Base-by-base conservation (phyloP, 768 basidiomycete genomes). In the Strobilomyces dryophilus region DNA sequence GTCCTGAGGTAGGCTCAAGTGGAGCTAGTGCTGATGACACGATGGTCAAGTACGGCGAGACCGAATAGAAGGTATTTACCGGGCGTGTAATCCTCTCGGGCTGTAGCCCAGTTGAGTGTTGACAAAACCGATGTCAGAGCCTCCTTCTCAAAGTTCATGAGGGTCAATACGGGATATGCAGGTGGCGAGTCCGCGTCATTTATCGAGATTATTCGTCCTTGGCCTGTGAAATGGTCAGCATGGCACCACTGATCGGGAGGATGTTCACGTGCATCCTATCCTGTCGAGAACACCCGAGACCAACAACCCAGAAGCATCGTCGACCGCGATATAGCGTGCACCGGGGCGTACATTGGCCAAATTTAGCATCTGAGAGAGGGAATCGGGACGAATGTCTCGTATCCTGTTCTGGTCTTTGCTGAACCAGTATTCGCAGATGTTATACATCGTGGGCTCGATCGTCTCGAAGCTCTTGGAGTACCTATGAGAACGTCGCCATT, bases 141-240 rank as follows among this genome's bases (percentile, higher is more conserved):
- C 41, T 80, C 76, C 36, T 79, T 73, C 14, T 80, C 73, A 63
- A 94, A 92, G 71, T 98, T 98, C 91, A 98, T 92, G 53, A 86
- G 76, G 4, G 76, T 73, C 65, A 93, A 69, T 20, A 93, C 80
- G 12, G 90, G 89, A 68, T 92, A 95, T 39, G 92, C 87, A 8
- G 97, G 95, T 6, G 95, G 94, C 12, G 89, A 92, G 61, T 98
- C 95, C 31, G 85, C 81, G 56, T 95, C 91, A 59, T 87, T 90
- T 56, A 99, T 84, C 1, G 88, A 83, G 56, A 98, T 74, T 10
- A 98, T 72, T 47, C 82, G 79, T 18, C 95, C 97, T 61, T 83
- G 73, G 26, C 90, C 93, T 92, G 59, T 11, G 54, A 36, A 59
- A 37, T 18, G 18, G 51, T 58, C 20, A 48, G 39, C 20, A 12